phyloP scores from a whole-genome alignment of 148 eudicot genomes.

The Persicaria maculosa region DNA sequence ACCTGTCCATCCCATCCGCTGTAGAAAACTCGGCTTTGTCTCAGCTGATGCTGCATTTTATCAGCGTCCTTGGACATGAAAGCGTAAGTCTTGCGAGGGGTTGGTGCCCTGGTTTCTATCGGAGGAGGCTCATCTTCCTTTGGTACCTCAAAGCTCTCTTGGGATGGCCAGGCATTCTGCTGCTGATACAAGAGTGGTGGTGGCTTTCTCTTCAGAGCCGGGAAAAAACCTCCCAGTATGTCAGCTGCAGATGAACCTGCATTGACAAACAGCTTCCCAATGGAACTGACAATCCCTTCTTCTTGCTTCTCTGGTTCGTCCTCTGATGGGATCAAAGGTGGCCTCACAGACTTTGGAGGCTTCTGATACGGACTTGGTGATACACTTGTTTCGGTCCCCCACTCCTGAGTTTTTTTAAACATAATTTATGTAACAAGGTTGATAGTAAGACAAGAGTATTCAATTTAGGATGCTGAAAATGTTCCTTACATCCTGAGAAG shows the following conservation, averaged over 20 bases:
- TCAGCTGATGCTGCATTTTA: conserved; percentile 67
- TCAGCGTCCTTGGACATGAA: conserved; percentile 81
- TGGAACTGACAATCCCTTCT: conserved; percentile 64
- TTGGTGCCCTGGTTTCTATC: conserved; percentile 69
- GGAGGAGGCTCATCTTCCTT: conserved; percentile 83
- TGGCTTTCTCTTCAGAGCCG: conserved; percentile 45
- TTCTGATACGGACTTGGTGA: conserved; percentile 32
- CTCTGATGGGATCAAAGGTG: conserved; percentile 71
- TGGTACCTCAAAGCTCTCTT: conserved; percentile 75
- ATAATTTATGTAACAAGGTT: no score
- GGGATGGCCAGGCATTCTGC: conserved; percentile 53
- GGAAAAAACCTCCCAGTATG: conserved; percentile 52
- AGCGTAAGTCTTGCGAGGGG: conserved; percentile 73
- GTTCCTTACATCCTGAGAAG: conserved; percentile 45
- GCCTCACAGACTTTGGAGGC: conserved; percentile 49
- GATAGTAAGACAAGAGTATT: not conserved
- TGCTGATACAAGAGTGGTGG: conserved; percentile 22
- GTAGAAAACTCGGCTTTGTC: conserved; percentile 63
- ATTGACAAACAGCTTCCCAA: conserved; percentile 43
- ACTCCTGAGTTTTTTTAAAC: not conserved
- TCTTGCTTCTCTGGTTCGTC: conserved; percentile 71
- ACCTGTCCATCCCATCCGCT: conserved; percentile 45
- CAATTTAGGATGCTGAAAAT: not conserved
- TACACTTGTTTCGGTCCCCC: conserved; percentile 23
- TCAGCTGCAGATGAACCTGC: conserved; percentile 54